Evolutionary conservation across 345 rosid genomes (phyloP).

Genomic region (Jatropha curcas): DNA sequence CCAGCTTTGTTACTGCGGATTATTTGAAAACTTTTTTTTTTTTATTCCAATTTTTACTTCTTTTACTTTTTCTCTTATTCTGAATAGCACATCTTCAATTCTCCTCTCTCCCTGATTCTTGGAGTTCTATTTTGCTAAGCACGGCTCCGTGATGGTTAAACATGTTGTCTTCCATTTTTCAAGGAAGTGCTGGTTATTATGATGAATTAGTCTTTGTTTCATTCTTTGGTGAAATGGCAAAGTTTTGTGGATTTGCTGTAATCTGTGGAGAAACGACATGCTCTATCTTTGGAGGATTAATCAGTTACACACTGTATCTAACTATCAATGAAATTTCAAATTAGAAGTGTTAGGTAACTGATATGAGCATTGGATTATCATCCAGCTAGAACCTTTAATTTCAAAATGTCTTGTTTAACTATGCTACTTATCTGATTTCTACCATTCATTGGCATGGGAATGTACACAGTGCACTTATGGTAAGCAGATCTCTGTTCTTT

Average conservation of each 20-base stretch:
- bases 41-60: not conserved
- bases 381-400: not conserved
- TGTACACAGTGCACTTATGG: not conserved
- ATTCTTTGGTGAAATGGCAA: not conserved
- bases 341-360: no score
- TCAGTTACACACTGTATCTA: not conserved
- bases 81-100: not conserved
- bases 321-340: no score
- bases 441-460: not conserved
- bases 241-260: not conserved
- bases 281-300: not conserved
- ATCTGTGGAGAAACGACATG: not conserved
- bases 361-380: not conserved
- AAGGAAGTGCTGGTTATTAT: not conserved
- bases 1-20: not conserved
- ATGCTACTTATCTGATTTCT: not conserved
- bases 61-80: not conserved
- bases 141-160: not conserved
- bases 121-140: not conserved
- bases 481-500: not conserved
- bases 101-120: not conserved
- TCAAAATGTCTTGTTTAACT: no score
- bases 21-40: not conserved
- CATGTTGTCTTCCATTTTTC: not conserved
- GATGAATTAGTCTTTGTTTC: not conserved